Evolutionary conservation across 1,284 basidiomycete species (phyloP).

Genomic region (Heterobasidion annosum): DNA sequence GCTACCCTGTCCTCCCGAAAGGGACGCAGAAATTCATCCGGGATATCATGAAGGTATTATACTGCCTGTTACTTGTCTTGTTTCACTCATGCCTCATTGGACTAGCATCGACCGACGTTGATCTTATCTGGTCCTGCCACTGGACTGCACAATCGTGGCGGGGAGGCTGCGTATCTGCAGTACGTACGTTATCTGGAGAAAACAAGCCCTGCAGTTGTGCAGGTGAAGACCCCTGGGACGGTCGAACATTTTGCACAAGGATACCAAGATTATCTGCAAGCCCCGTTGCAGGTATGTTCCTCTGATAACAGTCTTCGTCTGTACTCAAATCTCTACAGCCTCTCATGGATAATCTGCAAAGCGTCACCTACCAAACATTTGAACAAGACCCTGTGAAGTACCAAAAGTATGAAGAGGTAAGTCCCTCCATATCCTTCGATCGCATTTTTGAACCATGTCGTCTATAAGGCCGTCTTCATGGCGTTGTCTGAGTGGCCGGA

Average conservation of each 20-base stretch:
- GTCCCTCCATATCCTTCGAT: not conserved
- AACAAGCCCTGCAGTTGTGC: constrained; percentile 55
- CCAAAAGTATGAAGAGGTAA: constrained; percentile 85
- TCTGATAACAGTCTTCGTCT: not conserved
- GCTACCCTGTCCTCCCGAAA: constrained; percentile 95
- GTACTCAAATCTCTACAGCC: constrained; percentile 43
- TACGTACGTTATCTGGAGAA: constrained; percentile 83
- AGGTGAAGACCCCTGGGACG: constrained; percentile 51
- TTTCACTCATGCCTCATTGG: not conserved
- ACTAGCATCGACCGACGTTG: constrained; percentile 72
- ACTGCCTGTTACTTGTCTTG: not conserved
- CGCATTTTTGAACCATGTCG: not conserved
- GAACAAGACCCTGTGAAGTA: constrained; percentile 99
- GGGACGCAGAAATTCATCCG: constrained; percentile 83
- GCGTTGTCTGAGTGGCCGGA: constrained; percentile 70
- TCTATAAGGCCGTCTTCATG: constrained; percentile 61
- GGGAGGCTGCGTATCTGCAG: constrained; percentile 83
- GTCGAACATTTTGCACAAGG: constrained; percentile 87
- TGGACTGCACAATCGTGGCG: constrained; percentile 68
- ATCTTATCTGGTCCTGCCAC: constrained; percentile 66
- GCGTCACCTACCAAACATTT: constrained; percentile 94
- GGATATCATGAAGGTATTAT: constrained; percentile 74
- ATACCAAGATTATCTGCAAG: constrained; percentile 94
- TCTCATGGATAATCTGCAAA: constrained; percentile 94
- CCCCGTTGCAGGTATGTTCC: constrained; percentile 72